Evolutionary conservation across 129 eudicot genomes (phyloP), one percentile per base, ranked within the genome.

Genomic region (Centrapalus pauciflorus): DNA sequence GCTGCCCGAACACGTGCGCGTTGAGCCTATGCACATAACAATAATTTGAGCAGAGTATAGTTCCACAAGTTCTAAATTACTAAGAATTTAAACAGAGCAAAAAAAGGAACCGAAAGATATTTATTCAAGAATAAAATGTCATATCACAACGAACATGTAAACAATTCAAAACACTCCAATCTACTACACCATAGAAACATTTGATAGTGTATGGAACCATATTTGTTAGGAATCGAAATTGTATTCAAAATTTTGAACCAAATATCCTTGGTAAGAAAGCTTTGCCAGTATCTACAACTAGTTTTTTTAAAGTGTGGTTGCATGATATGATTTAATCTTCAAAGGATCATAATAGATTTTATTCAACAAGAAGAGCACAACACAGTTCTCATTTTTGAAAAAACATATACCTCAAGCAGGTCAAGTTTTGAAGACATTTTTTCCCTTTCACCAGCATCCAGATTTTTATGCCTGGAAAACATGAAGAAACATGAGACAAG

Each of bases 1-100:
- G 79, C 84, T 55, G 81, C 63, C 50, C 97, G 82, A 41, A 84
- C 84, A 70, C 60, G 61, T 79, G 84, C 86, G 32, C 77, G 68
- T 38, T 74, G 74, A 62, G 13, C 63, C 77, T 72, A 61, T 16
- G 14, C 41, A 69, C 2, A 48, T 61, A 61, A 45, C 20, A 46
- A 6, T 10, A 70, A 0, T 20, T 13, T 1, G 12, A 45, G 26
- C 46, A 35, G 16, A 34, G 1, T 17, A 25, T 52, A 25, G 34
- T 33, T 67, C 62, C 7, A 28, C 14, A 29, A 3, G 48, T 28
- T 11, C 52, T 46, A 65, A 27, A 48, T 46, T 4, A n/a, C n/a
- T n/a, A n/a, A n/a, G n/a, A n/a, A n/a, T n/a, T n/a, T n/a, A n/a
- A 48, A 14, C n/a, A 64, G 19, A 3, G 45, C 19, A 0, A 8